Conservation (phyloP, 306 rosid species). For the Corylus avellana region DNA sequence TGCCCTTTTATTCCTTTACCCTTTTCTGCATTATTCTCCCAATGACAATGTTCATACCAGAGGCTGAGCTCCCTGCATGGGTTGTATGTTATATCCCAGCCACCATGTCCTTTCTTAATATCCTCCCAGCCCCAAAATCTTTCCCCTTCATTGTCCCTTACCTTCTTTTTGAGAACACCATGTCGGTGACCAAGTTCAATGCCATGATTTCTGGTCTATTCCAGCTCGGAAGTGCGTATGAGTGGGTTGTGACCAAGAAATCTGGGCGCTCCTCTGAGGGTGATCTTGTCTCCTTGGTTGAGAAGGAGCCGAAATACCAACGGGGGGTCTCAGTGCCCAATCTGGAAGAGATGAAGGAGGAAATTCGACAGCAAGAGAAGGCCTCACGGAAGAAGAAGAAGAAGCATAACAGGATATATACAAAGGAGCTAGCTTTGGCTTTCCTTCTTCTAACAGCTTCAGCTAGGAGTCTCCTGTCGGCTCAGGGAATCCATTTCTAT, state of each 20-base stretch:
- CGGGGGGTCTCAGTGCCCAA: slow-evolving; percentile 63
- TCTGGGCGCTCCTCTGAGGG: slow-evolving; percentile 92
- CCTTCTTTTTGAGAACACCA: slow-evolving; percentile 91
- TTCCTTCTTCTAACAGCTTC: slow-evolving; percentile 85
- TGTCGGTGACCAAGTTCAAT: slow-evolving; percentile 92
- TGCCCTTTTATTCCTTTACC: slow-evolving; percentile 90
- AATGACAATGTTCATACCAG: slow-evolving; percentile 92
- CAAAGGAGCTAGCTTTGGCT: slow-evolving; percentile 82
- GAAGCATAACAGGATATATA: slow-evolving; percentile 77
- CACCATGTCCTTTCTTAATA: slow-evolving; percentile 87
- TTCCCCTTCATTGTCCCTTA: slow-evolving; percentile 95
- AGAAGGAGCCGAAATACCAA: slow-evolving; percentile 59
- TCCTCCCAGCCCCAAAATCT: slow-evolving; percentile 85
- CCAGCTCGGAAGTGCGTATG: slow-evolving; percentile 90
- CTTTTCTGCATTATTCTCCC: slow-evolving; percentile 92
- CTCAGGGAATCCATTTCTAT: slow-evolving; percentile 96
- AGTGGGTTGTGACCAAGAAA: slow-evolving; percentile 96
- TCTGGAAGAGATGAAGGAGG: slow-evolving; percentile 70
- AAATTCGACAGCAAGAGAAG: slow-evolving; percentile 49
- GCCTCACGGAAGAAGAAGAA: slow-evolving; percentile 49
- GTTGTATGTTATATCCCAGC: slow-evolving; percentile 90
- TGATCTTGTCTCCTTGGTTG: slow-evolving; percentile 66
- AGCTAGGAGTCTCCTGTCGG: slow-evolving; percentile 89
- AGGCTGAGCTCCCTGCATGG: slow-evolving; percentile 84
- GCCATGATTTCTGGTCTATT: slow-evolving; percentile 92